Conservation (phyloP, 139 green algal genomes). For the Limnomonas spitsbergensis region DNA sequence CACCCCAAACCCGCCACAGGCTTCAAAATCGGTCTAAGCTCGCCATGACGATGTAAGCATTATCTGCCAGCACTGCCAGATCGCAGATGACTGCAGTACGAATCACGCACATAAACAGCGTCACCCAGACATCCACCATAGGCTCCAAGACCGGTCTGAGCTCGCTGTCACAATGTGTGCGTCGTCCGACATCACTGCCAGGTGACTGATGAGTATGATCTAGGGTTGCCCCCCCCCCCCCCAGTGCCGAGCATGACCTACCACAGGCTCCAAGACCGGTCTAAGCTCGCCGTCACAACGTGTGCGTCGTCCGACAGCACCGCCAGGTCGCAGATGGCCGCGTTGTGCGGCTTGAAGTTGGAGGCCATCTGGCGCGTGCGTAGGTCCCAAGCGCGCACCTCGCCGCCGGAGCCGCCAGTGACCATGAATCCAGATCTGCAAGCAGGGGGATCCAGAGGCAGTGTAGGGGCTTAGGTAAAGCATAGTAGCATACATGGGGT, state of each 20-base stretch:
- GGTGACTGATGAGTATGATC: no score
- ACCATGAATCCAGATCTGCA: constrained; percentile 25
- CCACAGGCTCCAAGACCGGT: constrained; percentile 31
- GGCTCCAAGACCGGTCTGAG: constrained; percentile 27
- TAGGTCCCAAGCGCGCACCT: constrained; percentile 39
- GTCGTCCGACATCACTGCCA: neutral
- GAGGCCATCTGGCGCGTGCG: constrained; percentile 30
- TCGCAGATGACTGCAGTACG: constrained; percentile 17
- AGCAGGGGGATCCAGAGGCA: neutral
- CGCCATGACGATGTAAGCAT: constrained; percentile 17
- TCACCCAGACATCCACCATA: no score
- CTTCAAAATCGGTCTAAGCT: constrained; percentile 30
- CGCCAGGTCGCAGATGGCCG: constrained; percentile 19
- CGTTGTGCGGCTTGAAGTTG: constrained; percentile 35
- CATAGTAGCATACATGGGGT: neutral
- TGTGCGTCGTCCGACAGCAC: constrained; percentile 29
- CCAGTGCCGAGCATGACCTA: neutral
- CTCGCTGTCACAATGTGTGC: neutral
- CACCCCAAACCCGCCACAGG: constrained; percentile 20
- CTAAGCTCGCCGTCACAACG: constrained; percentile 15
- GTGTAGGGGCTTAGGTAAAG: neutral
- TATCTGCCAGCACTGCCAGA: constrained; percentile 22
- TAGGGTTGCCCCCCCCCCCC: no score
- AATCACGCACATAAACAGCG: no score
- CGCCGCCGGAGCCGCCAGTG: constrained; percentile 33